Percentiles rank a stretch among this genome's conserved stretches.
Conservation (phyloP, 179 eudicot species). For the Spergularia azorica region DNA sequence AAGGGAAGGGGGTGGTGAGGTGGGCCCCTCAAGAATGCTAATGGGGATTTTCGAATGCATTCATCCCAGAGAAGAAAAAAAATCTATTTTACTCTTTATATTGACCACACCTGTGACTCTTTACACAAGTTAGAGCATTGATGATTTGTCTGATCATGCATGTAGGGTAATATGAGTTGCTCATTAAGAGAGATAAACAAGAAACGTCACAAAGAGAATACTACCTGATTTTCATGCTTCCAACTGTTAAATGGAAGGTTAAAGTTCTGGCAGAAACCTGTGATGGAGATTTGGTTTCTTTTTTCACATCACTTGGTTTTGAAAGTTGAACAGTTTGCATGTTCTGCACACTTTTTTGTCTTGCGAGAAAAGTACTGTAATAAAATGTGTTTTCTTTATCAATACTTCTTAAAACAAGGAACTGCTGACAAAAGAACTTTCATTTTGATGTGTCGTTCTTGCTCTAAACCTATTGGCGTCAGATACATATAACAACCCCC, state of each 20-base stretch:
- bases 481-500: background rate
- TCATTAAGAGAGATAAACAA: background rate
- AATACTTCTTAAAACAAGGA: too few species aligned
- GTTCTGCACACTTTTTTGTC: background rate
- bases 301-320: background rate
- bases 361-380: background rate
- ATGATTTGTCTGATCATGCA: background rate
- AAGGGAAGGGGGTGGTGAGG: too few species aligned
- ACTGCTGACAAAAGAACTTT: background rate
- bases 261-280: background rate
- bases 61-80: too few species aligned
- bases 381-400: too few species aligned
- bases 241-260: background rate
- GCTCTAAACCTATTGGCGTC: background rate
- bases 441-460: background rate
- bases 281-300: background rate
- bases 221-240: background rate
- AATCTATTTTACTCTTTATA: background rate
- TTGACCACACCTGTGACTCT: background rate
- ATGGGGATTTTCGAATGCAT: too few species aligned
- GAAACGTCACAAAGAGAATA: background rate
- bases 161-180: background rate
- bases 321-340: too few species aligned
- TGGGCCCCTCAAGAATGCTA: too few species aligned
- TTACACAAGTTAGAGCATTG: background rate